Evolutionary conservation across 306 rosid genomes (phyloP).

Genomic region (Dryas drummondii): DNA sequence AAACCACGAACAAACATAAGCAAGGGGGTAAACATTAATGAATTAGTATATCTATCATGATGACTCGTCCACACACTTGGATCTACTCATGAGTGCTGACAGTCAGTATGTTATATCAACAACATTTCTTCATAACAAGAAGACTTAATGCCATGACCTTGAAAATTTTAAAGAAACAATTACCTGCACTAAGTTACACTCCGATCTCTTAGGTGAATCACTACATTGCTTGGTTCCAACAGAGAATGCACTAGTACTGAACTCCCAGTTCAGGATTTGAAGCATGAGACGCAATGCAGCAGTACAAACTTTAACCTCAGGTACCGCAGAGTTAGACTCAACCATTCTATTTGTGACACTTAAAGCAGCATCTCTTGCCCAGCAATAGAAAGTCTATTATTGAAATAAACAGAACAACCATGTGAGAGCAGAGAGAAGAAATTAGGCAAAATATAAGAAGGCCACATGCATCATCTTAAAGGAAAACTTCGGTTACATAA

Average conservation of each 20-base stretch:
- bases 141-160: neutral
- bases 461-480: slow-evolving; percentile 15
- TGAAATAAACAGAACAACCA: slow-evolving; percentile 7
- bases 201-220: slow-evolving; percentile 72
- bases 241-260: slow-evolving; percentile 56
- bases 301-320: slow-evolving; percentile 84
- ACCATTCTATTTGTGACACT: slow-evolving; percentile 74
- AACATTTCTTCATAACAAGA: neutral
- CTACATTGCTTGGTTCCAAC: slow-evolving; percentile 55
- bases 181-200: slow-evolving; percentile 89
- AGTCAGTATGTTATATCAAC: neutral
- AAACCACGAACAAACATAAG: neutral
- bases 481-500: slow-evolving; percentile 17
- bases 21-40: slow-evolving; percentile 1
- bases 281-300: slow-evolving; percentile 84
- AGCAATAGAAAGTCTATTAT: slow-evolving; percentile 67
- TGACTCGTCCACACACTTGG: neutral
- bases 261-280: slow-evolving; percentile 98
- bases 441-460: slow-evolving; percentile 15
- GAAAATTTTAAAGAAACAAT: neutral
- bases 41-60: slow-evolving; percentile 5
- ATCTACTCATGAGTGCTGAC: slow-evolving; percentile 2
- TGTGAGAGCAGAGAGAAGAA: slow-evolving; percentile 3
- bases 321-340: slow-evolving; percentile 62
- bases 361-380: slow-evolving; percentile 89